phyloP scores from a whole-genome alignment of 2,329 filamentous ascomycete species.

The Colletotrichum sp. region DNA sequence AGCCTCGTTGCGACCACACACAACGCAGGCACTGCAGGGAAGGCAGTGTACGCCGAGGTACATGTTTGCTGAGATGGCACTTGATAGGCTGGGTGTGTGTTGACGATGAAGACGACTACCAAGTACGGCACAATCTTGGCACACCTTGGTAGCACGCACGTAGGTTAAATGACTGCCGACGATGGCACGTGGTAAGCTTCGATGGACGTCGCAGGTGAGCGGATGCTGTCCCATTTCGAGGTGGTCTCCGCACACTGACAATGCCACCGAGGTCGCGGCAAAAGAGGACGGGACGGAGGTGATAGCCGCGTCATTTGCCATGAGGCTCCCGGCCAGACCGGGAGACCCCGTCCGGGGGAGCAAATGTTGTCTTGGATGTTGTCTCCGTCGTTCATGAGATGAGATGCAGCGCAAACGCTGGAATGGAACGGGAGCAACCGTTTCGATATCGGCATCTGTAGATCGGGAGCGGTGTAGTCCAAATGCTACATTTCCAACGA shows the following conservation, averaged over 20 bases:
- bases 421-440: constrained; percentile 4
- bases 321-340: not conserved
- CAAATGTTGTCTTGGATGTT: not conserved
- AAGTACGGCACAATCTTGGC: not conserved
- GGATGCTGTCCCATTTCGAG: not conserved
- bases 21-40: not conserved
- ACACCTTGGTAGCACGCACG: not conserved
- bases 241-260: not conserved
- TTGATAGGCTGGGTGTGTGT: not conserved
- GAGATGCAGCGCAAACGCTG: not conserved
- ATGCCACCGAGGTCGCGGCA: not conserved
- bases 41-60: not conserved
- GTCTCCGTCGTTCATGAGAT: constrained; percentile 1
- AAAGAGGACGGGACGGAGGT: not conserved
- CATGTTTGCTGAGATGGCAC: not conserved
- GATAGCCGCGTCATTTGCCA: constrained; percentile 11
- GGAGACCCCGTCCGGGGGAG: not conserved
- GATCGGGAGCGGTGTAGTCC: not conserved
- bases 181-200: not conserved
- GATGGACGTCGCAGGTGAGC: not conserved
- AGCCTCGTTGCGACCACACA: not conserved
- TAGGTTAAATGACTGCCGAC: not conserved
- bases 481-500: not conserved
- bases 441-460: not conserved
- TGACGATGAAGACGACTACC: not conserved